phyloP scores from a whole-genome alignment of 495 filamentous ascomycete genomes.

The Apiosordaria backusii region DNA sequence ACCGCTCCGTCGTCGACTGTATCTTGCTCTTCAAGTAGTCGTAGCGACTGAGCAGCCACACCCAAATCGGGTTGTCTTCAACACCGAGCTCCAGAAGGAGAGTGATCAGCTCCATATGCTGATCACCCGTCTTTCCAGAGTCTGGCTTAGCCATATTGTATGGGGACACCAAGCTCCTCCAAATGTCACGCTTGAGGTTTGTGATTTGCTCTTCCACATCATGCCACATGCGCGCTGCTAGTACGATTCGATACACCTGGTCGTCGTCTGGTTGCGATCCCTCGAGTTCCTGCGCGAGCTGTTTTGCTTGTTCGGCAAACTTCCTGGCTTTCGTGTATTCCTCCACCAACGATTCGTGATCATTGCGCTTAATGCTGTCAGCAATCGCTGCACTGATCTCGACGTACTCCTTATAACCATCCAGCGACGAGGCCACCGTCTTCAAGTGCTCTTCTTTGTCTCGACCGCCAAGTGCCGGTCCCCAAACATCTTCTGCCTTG shows the following conservation, averaged over 20 bases:
- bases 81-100: constrained; percentile 88
- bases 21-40: constrained; percentile 86
- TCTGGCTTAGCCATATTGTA: constrained; percentile 46
- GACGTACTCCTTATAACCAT: constrained; percentile 73
- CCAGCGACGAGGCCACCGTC: constrained; percentile 65
- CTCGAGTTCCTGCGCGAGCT: constrained; percentile 53
- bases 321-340: constrained; percentile 75
- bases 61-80: constrained; percentile 92
- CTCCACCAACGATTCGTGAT: constrained; percentile 82
- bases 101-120: constrained; percentile 84
- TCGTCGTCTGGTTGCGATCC: constrained; percentile 56
- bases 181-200: constrained; percentile 81
- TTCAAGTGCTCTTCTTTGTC: constrained; percentile 86
- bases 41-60: constrained; percentile 85
- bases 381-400: constrained; percentile 72
- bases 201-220: constrained; percentile 83
- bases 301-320: constrained; percentile 69
- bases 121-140: constrained; percentile 58
- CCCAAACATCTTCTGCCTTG: constrained; percentile 96
- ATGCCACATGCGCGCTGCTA: constrained; percentile 91
- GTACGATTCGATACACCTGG: constrained; percentile 76
- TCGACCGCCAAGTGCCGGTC: constrained; percentile 85
- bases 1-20: constrained; percentile 69
- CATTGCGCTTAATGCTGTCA: constrained; percentile 82
- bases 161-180: constrained; percentile 68